Base-by-base conservation (phyloP, 805 yeast genomes). In the Cyberlindnera euphorbiae region DNA sequence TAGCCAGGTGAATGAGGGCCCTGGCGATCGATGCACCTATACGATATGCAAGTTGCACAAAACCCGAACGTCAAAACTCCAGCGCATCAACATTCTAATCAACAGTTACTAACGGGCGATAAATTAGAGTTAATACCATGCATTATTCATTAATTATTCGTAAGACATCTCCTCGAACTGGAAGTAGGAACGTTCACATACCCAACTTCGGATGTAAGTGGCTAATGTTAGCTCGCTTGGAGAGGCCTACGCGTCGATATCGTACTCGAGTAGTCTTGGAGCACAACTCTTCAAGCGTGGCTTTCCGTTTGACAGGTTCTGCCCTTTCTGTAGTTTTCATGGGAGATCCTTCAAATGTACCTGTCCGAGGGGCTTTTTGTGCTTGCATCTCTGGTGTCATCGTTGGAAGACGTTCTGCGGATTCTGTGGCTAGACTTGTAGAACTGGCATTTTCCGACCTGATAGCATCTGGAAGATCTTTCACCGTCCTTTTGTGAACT, bases 241-340 rank as follows among this genome's bases (percentile, higher is more conserved):
- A 52, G 5, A 53, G 48, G 0, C 58, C 58, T 23, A 48, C 50
- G 8, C 55, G n/a, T n/a, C n/a, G 29, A 19, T 48, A 42, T 2
- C 44, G 52, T 7, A 39, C 39, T 4, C 25, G 35, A 4, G 33
- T 30, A 1, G 32, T 44, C 14, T 37, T 45, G 2, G 40, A 26
- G 13, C 49, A 49, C 6, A 49, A 37, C 5, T 39, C 36, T 14
- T 38, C 32, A n/a, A 44, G 27, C 7, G n/a, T n/a, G n/a, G n/a
- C n/a, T n/a, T n/a, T n/a, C n/a, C n/a, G n/a, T n/a, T n/a, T n/a
- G n/a, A n/a, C n/a, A n/a, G n/a, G n/a, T n/a, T n/a, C n/a, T n/a
- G n/a, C n/a, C n/a, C n/a, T n/a, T n/a, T 8, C 23, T 8, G 47
- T 38, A 3, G 46, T 28, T 30, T 38, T 44, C n/a, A 6, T 24